Percentiles rank a stretch among this genome's conserved stretches.
These are phyloP conservation scores for Candida pini DNA, from an alignment of 805 yeast species.

Conservation along the genomic window DNA sequence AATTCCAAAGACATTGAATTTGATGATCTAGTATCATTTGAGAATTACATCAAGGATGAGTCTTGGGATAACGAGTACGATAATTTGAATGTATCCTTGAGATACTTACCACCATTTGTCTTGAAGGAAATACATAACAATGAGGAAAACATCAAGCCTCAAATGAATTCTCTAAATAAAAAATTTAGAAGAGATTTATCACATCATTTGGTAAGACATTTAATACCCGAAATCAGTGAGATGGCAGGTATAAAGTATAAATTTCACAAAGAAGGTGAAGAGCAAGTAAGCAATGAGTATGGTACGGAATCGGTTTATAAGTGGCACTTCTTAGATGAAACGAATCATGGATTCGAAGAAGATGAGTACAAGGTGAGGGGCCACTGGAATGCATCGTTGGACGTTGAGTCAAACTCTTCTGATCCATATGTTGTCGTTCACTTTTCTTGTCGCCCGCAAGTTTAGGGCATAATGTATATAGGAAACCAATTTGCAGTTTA, in stretches of 20 bases:
- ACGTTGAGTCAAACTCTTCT: constrained; percentile 59
- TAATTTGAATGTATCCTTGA: constrained; percentile 59
- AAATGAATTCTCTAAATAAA: constrained; percentile 64
- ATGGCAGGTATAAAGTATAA: constrained; percentile 48
- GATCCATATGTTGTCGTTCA: constrained; percentile 64
- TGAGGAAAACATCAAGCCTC: constrained; percentile 65
- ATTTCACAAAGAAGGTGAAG: constrained; percentile 40
- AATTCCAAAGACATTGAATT: constrained; percentile 34
- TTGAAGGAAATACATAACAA: constrained; percentile 60
- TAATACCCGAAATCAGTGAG: constrained; percentile 58
- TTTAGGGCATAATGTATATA: too few species aligned
- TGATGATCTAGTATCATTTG: constrained; percentile 60
- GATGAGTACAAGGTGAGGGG: constrained; percentile 42
- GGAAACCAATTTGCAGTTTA: too few species aligned
- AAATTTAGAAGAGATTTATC: constrained; percentile 69
- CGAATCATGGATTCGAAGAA: constrained; percentile 49
- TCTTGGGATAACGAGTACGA: constrained; percentile 74
- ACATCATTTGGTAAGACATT: constrained; percentile 69
- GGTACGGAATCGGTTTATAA: constrained; percentile 41
- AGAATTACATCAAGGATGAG: constrained; percentile 60
- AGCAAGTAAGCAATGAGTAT: constrained; percentile 38
- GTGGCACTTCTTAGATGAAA: constrained; percentile 59
- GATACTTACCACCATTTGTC: constrained; percentile 71
- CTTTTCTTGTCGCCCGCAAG: constrained; percentile 36
- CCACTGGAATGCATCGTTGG: constrained; percentile 61